phyloP scores from a whole-genome alignment of 805 yeast genomes.

The Torulaspora maleeae region DNA sequence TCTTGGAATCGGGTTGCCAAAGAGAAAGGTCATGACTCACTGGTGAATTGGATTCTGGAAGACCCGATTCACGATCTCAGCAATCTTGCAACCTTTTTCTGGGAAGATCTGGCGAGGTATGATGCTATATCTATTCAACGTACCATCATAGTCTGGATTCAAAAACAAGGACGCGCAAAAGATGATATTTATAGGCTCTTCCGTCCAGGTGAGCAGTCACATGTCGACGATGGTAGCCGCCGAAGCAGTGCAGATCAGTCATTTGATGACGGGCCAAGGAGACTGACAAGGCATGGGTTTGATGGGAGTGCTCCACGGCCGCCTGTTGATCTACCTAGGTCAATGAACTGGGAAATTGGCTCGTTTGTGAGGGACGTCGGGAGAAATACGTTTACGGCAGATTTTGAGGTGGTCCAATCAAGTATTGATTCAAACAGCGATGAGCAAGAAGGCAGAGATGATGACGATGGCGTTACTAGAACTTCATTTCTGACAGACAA shows the following conservation, averaged over 20 bases:
- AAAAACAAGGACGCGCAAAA: slow-evolving; percentile 18
- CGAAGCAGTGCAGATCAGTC: slow-evolving; percentile 8
- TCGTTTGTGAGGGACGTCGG: slow-evolving; percentile 18
- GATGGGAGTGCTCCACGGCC: slow-evolving; percentile 11
- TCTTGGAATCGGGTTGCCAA: slow-evolving; percentile 21
- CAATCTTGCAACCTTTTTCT: slow-evolving; percentile 11
- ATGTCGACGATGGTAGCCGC: slow-evolving; percentile 5
- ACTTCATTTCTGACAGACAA: slow-evolving; percentile 26
- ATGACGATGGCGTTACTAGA: slow-evolving; percentile 12
- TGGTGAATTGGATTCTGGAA: slow-evolving; percentile 12
- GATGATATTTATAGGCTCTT: slow-evolving; percentile 18
- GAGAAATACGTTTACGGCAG: slow-evolving; percentile 22
- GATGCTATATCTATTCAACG: slow-evolving; percentile 19
- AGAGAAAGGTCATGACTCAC: slow-evolving; percentile 16
- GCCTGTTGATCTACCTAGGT: slow-evolving; percentile 13
- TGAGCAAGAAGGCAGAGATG: not conserved
- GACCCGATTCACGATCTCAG: slow-evolving; percentile 18
- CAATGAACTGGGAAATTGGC: slow-evolving; percentile 15
- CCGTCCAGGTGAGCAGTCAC: slow-evolving; percentile 7
- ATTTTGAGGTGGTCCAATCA: slow-evolving; percentile 20
- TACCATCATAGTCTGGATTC: slow-evolving; percentile 26
- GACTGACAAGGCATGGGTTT: slow-evolving; percentile 11
- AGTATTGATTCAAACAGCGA: slow-evolving; percentile 4
- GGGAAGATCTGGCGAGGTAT: slow-evolving; percentile 18
- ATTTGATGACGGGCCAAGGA: slow-evolving; percentile 9